Base-by-base conservation (phyloP, 768 basidiomycete species). In the Tephrocybe sp. region DNA sequence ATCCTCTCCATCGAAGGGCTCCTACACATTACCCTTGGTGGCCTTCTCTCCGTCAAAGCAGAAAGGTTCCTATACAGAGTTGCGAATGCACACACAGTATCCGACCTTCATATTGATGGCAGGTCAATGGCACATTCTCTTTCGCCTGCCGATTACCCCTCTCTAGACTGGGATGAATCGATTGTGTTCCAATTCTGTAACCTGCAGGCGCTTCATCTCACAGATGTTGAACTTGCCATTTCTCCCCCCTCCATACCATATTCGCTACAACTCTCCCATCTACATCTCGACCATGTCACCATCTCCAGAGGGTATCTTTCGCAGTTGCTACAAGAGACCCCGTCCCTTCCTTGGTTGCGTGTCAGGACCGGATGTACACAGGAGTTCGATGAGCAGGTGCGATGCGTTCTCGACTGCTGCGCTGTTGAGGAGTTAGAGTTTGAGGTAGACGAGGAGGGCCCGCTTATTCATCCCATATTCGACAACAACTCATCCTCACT, bases 161-260 rank as follows among this genome's bases (percentile, higher is more conserved):
- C 77, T 15, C 58, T 83, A 55, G 73, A 75, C 53, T 82, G 80
- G 79, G 77, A 80, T 56, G 77, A 80, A 44, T 63, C 62, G 30
- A 60, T 79, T n/a, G 66, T 70, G 2, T 71, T 69, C 61, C 69
- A 65, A 38, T 80, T 82, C 54, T 63, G 70, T 8, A 68, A 61
- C 47, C 69, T 82, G 24, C 64, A 60, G 53, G 68, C 57, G 34
- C 67, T 83, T 47, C 67, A 66, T 29, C 62, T 82, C 24, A 70
- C 69, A 27, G 57, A 71, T 50, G 56, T 79, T 19, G 69, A 75
- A 40, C 69, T 81, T 38, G 70, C 74, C 42, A 65, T 81, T 39
- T 57, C 67, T 19, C 58, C 62, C 11, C 61, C 69, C 6, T 60
- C 64, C n/a, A 60, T 66, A 30, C 59, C 68, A 31, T 71, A 65